Percentiles rank a stretch among this genome's conserved stretches.
Conservation (phyloP, 495 filamentous ascomycete genomes). For the Neurospora sp. region DNA sequence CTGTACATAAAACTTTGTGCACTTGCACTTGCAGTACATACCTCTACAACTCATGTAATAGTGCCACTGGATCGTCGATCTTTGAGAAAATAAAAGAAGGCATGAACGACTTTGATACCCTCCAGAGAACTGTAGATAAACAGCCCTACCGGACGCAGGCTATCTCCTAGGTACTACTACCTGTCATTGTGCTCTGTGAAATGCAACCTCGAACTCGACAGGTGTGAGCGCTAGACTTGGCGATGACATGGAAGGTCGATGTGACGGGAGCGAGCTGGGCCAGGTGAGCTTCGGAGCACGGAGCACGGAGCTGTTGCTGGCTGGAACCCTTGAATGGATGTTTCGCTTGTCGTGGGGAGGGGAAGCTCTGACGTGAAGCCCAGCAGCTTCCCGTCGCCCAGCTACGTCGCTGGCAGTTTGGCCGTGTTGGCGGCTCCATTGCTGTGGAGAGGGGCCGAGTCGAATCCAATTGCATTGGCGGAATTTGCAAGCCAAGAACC, state of each 20-base stretch:
- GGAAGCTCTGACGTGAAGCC: not conserved
- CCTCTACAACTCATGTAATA: not conserved
- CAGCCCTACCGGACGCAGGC: not conserved
- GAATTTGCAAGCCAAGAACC: not conserved
- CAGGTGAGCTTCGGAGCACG: not conserved
- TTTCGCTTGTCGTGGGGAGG: not conserved
- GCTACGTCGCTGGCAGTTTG: not conserved
- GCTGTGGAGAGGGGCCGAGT: not conserved
- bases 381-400: slow-evolving; percentile 1
- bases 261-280: not conserved
- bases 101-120: not conserved
- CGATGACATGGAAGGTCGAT: not conserved
- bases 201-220: not conserved
- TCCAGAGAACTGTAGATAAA: not conserved
- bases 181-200: not conserved
- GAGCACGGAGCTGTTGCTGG: not conserved
- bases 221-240: not conserved
- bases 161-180: not conserved
- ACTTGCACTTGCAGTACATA: too few species aligned
- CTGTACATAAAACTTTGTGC: not conserved
- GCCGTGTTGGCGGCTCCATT: not conserved
- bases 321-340: not conserved
- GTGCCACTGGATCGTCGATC: not conserved
- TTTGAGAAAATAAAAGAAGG: not conserved
- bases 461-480: too few species aligned